A percentile compares a stretch with the other conserved stretches of the same genome.
Conservation (phyloP, 1,284 basidiomycete species). For the Coniferiporia sulphurascens region DNA sequence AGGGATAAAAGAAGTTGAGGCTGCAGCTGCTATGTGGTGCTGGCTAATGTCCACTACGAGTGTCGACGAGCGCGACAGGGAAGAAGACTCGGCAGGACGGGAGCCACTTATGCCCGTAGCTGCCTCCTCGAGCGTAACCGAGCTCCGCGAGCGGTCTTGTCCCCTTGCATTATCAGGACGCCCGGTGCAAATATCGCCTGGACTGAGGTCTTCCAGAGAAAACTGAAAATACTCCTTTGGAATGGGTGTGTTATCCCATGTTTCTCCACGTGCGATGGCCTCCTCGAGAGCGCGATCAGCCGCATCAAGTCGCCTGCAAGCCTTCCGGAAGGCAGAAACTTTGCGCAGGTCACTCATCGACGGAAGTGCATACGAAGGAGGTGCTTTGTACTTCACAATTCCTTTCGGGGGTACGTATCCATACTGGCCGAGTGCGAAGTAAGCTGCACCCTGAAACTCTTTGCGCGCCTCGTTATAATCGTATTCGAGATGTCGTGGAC, state of each 20-base stretch:
- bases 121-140: conserved; percentile 14
- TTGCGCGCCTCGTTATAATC: conserved; percentile 17
- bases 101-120: neutral
- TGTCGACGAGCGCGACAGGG: neutral
- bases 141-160: conserved; percentile 11
- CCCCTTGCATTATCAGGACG: conserved; percentile 1
- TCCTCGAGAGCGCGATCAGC: conserved; percentile 16
- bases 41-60: neutral
- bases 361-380: conserved; percentile 8
- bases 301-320: conserved; percentile 10
- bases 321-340: conserved; percentile 10
- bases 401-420: conserved; percentile 14
- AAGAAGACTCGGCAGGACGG: neutral
- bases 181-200: conserved; percentile 6
- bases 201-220: conserved; percentile 4
- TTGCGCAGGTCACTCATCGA: conserved; percentile 16
- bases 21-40: neutral
- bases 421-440: conserved; percentile 17
- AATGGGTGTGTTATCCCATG: conserved; percentile 16
- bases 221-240: conserved; percentile 11
- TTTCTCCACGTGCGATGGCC: conserved; percentile 11
- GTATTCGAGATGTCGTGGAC: conserved; percentile 17
- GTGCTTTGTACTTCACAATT: neutral
- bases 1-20: neutral
- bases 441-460: conserved; percentile 16